Evolutionary conservation across 805 yeast species (phyloP).

Genomic region (Saccharomyces jurei): DNA sequence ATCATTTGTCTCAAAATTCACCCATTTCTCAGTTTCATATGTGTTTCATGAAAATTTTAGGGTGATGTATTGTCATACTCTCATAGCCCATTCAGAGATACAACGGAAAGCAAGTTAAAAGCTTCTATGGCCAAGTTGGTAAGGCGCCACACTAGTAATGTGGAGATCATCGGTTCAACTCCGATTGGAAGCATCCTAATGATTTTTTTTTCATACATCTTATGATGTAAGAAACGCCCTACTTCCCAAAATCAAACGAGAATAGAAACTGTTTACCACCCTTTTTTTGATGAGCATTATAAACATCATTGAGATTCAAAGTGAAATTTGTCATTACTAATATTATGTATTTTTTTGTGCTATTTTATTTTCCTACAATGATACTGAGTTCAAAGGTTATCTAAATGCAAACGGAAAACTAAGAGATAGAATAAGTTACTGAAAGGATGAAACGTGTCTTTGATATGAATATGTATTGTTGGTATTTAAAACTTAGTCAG

Average conservation of each 20-base stretch:
- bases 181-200: constrained; percentile 71
- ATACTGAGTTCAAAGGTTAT: background rate
- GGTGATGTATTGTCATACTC: too few species aligned
- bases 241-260: background rate
- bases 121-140: constrained; percentile 64
- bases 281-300: too few species aligned
- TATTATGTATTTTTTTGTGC: background rate
- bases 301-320: background rate
- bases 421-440: background rate
- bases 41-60: too few species aligned
- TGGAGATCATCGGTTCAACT: constrained; percentile 77
- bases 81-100: too few species aligned
- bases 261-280: background rate
- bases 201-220: too few species aligned
- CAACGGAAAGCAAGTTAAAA: background rate
- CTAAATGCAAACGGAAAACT: background rate
- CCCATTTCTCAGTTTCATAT: too few species aligned
- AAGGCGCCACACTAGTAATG: constrained; percentile 88
- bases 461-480: background rate
- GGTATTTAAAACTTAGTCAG: background rate
- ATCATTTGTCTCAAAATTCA: too few species aligned
- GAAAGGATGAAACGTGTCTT: background rate
- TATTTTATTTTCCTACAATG: background rate
- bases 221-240: too few species aligned
- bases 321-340: background rate